Evolutionary conservation across 2,329 filamentous ascomycete species (phyloP).

Genomic region (Fusarium bulbicola): DNA sequence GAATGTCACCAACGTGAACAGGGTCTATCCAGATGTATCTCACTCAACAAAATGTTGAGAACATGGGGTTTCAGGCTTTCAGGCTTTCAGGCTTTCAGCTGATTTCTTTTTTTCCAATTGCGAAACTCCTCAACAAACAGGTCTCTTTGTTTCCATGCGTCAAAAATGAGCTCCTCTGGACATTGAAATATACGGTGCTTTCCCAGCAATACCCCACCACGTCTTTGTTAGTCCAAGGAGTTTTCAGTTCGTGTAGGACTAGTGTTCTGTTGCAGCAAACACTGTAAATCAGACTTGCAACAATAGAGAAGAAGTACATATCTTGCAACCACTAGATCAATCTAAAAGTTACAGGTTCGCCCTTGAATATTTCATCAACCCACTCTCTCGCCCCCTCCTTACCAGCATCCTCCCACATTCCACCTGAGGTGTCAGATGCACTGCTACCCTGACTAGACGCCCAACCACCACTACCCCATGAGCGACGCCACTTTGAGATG

Average conservation of each 20-base stretch:
- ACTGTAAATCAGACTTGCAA: too few species aligned
- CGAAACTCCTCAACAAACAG: neutral
- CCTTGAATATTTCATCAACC: neutral
- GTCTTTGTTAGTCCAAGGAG: neutral
- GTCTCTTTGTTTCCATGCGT: neutral
- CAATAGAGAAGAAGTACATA: accelerated
- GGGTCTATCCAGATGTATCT: neutral
- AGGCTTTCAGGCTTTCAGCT: neutral
- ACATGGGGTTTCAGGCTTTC: too few species aligned
- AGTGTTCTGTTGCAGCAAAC: accelerated
- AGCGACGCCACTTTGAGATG: neutral
- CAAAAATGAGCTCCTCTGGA: neutral
- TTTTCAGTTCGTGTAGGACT: neutral
- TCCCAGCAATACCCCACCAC: slow-evolving; percentile 4
- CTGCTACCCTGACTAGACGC: neutral
- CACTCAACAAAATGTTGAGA: neutral
- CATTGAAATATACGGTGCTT: neutral
- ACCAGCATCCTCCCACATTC: neutral
- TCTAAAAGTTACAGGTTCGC: neutral
- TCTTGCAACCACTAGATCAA: neutral
- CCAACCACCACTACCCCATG: neutral
- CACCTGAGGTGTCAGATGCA: neutral
- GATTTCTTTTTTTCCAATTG: neutral
- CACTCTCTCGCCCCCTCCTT: neutral
- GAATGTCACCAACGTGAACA: neutral